phyloP scores from a whole-genome alignment of 495 filamentous ascomycete species.

The Hypomontagnella submonticulosa region DNA sequence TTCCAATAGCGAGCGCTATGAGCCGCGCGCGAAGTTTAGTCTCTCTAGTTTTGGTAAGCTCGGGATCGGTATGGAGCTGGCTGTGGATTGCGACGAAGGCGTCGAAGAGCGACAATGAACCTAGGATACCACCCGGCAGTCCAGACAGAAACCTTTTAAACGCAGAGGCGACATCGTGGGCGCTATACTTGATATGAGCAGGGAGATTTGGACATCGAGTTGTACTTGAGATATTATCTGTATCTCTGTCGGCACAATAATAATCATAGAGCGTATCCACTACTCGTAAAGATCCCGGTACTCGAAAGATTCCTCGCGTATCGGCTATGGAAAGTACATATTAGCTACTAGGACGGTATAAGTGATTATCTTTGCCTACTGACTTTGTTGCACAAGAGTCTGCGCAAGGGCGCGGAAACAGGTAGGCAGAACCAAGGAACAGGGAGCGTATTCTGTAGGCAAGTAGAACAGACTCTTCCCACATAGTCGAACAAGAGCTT shows the following conservation, averaged over 20 bases:
- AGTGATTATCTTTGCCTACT: slow-evolving; percentile 32
- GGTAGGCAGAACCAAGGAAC: slow-evolving; percentile 72
- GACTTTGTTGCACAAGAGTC: slow-evolving; percentile 75
- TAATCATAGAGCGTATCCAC: slow-evolving; percentile 70
- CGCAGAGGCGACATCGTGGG: slow-evolving; percentile 77
- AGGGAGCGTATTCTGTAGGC: slow-evolving; percentile 72
- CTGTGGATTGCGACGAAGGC: slow-evolving; percentile 70
- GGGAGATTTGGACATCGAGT: slow-evolving; percentile 66
- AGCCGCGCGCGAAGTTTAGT: slow-evolving; percentile 67
- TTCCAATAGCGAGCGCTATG: slow-evolving; percentile 71
- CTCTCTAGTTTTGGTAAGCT: slow-evolving; percentile 60
- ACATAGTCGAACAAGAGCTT: slow-evolving; percentile 75
- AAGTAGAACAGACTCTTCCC: slow-evolving; percentile 75
- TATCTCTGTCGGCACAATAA: slow-evolving; percentile 66
- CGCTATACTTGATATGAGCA: slow-evolving; percentile 61
- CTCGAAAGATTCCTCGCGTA: slow-evolving; percentile 71
- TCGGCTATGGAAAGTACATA: slow-evolving; percentile 49
- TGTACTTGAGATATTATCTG: slow-evolving; percentile 60
- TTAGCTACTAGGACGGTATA: slow-evolving; percentile 30
- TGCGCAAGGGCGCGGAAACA: slow-evolving; percentile 78
- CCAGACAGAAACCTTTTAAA: slow-evolving; percentile 78
- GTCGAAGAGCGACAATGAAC: slow-evolving; percentile 72
- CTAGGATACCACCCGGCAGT: slow-evolving; percentile 79
- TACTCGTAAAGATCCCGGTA: slow-evolving; percentile 65
- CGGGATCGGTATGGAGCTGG: slow-evolving; percentile 62